Conservation (phyloP, 305 asterid genomes). For the Petunia hybrid region DNA sequence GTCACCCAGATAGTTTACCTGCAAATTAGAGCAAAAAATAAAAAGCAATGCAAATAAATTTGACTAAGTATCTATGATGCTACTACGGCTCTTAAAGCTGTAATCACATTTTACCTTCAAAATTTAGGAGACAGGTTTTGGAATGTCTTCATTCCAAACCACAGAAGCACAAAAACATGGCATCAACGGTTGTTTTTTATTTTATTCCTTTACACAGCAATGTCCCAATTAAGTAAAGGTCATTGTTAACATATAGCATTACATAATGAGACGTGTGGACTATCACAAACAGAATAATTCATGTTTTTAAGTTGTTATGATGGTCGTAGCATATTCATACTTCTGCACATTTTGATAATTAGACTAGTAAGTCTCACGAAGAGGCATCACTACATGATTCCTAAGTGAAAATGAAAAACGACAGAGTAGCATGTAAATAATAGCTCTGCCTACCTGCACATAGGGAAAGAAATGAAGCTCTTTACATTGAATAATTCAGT, state of each 20-base stretch:
- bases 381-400: conserved; percentile 27
- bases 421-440: conserved; percentile 15
- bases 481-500: not conserved
- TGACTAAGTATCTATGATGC: not conserved
- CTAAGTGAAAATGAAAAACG: conserved; percentile 16
- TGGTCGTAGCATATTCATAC: not conserved
- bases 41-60: not conserved
- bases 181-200: conserved; percentile 7
- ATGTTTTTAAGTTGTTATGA: not conserved
- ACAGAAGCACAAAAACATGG: conserved; percentile 11
- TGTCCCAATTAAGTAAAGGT: not conserved
- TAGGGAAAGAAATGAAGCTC: conserved; percentile 10
- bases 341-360: not conserved
- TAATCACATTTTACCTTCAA: conserved; percentile 15
- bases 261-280: conserved; percentile 16
- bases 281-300: conserved; percentile 20
- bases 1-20: conserved; percentile 90
- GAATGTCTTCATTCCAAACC: conserved; percentile 19
- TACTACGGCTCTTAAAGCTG: not conserved
- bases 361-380: not conserved
- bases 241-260: conserved; percentile 18
- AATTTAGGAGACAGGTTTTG: conserved; percentile 8
- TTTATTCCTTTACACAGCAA: conserved; percentile 21
- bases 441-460: conserved; percentile 18
- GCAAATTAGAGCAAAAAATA: conserved; percentile 34